These are phyloP conservation scores for Suillus bovinus DNA, from an alignment of 768 basidiomycete species.

Conservation along the genomic window DNA sequence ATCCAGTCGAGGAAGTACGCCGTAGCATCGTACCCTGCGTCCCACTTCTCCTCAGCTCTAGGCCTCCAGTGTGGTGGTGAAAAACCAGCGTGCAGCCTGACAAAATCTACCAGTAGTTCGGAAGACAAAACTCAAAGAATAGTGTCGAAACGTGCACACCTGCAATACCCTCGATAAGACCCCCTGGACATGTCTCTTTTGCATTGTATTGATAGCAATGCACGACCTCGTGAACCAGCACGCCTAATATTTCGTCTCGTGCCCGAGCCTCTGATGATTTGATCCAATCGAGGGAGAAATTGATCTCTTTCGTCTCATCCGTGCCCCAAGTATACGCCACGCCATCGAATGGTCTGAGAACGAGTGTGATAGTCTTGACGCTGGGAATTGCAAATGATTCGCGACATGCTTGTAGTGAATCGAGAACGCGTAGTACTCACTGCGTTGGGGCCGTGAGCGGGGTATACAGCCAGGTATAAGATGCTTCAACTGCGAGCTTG, in stretches of 20 bases:
- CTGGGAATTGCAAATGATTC: constrained; percentile 30
- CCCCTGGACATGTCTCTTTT: constrained; percentile 58
- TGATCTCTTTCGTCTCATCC: constrained; percentile 66
- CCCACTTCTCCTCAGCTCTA: constrained; percentile 55
- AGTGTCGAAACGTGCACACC: constrained; percentile 41
- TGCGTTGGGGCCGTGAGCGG: constrained; percentile 45
- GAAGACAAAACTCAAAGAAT: constrained; percentile 5
- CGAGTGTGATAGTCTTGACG: constrained; percentile 54
- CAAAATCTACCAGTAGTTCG: constrained; percentile 53
- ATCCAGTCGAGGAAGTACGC: constrained; percentile 75
- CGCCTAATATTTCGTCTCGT: constrained; percentile 66
- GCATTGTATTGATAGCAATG: constrained; percentile 79
- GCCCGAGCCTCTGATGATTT: constrained; percentile 40
- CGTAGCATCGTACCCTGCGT: constrained; percentile 73
- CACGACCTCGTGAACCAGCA: constrained; percentile 74
- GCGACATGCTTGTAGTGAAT: constrained; percentile 13
- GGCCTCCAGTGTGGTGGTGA: constrained; percentile 72
- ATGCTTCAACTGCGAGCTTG: constrained; percentile 39
- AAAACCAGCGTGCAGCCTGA: constrained; percentile 59
- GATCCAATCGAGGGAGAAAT: constrained; percentile 70
- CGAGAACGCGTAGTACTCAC: constrained; percentile 35
- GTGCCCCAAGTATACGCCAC: constrained; percentile 60
- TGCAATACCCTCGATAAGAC: constrained; percentile 79
- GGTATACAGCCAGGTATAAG: constrained; percentile 45
- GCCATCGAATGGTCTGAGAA: constrained; percentile 66